Evolutionary conservation across 2,329 filamentous ascomycete species (phyloP).

Genomic region (Calonectria crousiana): DNA sequence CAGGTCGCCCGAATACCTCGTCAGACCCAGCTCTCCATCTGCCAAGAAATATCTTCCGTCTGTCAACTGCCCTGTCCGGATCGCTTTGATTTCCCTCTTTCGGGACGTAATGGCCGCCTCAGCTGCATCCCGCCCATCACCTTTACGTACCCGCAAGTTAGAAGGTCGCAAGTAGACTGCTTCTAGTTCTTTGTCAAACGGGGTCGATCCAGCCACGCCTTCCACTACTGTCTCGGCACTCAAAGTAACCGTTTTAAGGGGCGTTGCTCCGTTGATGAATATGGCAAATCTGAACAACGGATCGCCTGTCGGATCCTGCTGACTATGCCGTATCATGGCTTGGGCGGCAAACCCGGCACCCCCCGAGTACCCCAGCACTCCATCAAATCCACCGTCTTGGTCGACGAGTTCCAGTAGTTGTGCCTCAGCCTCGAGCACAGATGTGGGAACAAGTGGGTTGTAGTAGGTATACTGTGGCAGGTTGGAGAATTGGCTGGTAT

Average conservation of each 20-base stretch:
- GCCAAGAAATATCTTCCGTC: slow-evolving; percentile 14
- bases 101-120: slow-evolving; percentile 6
- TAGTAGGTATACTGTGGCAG: slow-evolving; percentile 17
- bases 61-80: not conserved
- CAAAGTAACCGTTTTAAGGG: not conserved
- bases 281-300: slow-evolving; percentile 14
- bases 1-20: not conserved
- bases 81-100: slow-evolving; percentile 5
- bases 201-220: not conserved
- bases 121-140: slow-evolving; percentile 7
- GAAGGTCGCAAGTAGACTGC: slow-evolving; percentile 9
- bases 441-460: slow-evolving; percentile 7
- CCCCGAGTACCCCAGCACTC: slow-evolving; percentile 9
- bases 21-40: slow-evolving; percentile 3
- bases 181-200: slow-evolving; percentile 10
- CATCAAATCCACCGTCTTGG: slow-evolving; percentile 10
- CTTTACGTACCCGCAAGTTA: slow-evolving; percentile 13
- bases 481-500: slow-evolving; percentile 13
- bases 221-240: not conserved
- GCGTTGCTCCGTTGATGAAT: slow-evolving; percentile 12
- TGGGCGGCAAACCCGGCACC: slow-evolving; percentile 16
- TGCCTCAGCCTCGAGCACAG: slow-evolving; percentile 10
- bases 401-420: slow-evolving; percentile 10
- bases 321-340: slow-evolving; percentile 15
- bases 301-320: slow-evolving; percentile 6